Conservation (phyloP, 768 basidiomycete genomes). For the Termitomyces titanicus region DNA sequence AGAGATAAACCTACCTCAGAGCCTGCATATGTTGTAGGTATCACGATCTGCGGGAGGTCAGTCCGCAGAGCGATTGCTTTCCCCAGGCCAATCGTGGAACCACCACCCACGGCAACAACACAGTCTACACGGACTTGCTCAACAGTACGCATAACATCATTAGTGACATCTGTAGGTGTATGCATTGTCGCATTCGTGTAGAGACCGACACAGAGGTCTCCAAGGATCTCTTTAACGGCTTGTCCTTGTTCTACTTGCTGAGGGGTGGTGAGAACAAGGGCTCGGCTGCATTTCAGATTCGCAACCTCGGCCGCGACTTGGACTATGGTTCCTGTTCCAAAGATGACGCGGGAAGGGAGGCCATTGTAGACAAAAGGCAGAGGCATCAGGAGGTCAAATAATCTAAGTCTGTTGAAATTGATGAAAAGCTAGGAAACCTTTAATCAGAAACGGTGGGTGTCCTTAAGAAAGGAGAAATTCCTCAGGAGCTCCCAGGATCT, state of each 20-base stretch:
- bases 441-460: background rate
- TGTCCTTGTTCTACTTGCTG: slow-evolving; percentile 26
- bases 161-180: slow-evolving; percentile 33
- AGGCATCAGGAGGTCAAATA: slow-evolving; percentile 15
- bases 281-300: slow-evolving; percentile 27
- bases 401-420: background rate
- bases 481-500: background rate
- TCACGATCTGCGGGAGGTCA: slow-evolving; percentile 33
- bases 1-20: slow-evolving; percentile 24
- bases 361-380: slow-evolving; percentile 34
- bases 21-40: slow-evolving; percentile 38
- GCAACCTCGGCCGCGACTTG: slow-evolving; percentile 28
- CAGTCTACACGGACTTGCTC: slow-evolving; percentile 28
- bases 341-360: slow-evolving; percentile 33
- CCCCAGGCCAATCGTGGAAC: slow-evolving; percentile 33
- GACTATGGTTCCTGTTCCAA: slow-evolving; percentile 29
- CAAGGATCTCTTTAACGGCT: slow-evolving; percentile 13
- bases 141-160: slow-evolving; percentile 26
- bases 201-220: slow-evolving; percentile 24
- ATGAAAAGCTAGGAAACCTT: background rate
- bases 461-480: background rate
- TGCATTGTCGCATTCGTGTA: slow-evolving; percentile 39
- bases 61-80: slow-evolving; percentile 38
- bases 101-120: slow-evolving; percentile 34
- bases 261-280: slow-evolving; percentile 31